Conservation (phyloP, 2,329 filamentous ascomycete species). For the Nigrospora sphaerica region DNA sequence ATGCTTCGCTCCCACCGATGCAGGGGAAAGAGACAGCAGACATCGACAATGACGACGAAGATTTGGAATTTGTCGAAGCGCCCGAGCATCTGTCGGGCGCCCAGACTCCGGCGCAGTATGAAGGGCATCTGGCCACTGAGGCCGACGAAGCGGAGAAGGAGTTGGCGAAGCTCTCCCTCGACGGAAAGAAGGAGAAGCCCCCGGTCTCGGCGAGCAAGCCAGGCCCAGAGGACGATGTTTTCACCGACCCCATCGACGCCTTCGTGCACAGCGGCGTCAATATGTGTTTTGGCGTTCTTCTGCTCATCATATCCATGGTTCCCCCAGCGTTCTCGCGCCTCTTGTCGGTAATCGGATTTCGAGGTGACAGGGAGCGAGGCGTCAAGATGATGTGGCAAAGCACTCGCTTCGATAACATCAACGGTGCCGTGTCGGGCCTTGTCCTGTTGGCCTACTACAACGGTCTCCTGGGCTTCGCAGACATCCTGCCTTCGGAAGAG, state of each 20-base stretch:
- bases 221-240: slow-evolving; percentile 54
- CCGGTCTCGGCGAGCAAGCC: background rate
- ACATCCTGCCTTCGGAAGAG: slow-evolving; percentile 66
- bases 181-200: slow-evolving; percentile 3
- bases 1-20: slow-evolving; percentile 7
- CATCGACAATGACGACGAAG: slow-evolving; percentile 27
- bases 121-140: slow-evolving; percentile 33
- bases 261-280: slow-evolving; percentile 87
- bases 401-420: slow-evolving; percentile 78
- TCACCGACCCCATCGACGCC: slow-evolving; percentile 70
- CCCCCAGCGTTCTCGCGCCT: slow-evolving; percentile 86
- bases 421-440: slow-evolving; percentile 83
- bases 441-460: slow-evolving; percentile 84
- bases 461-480: slow-evolving; percentile 74
- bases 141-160: slow-evolving; percentile 18
- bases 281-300: slow-evolving; percentile 81
- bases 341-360: slow-evolving; percentile 83
- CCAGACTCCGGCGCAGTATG: slow-evolving; percentile 38
- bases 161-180: slow-evolving; percentile 14
- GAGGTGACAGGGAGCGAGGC: slow-evolving; percentile 77
- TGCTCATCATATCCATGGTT: slow-evolving; percentile 85
- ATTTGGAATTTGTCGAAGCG: slow-evolving; percentile 50
- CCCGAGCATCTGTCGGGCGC: slow-evolving; percentile 37
- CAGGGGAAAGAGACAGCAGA: slow-evolving; percentile 11
- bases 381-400: slow-evolving; percentile 86